phyloP scores from a whole-genome alignment of 306 rosid genomes.

The Acacia melanoxylon region DNA sequence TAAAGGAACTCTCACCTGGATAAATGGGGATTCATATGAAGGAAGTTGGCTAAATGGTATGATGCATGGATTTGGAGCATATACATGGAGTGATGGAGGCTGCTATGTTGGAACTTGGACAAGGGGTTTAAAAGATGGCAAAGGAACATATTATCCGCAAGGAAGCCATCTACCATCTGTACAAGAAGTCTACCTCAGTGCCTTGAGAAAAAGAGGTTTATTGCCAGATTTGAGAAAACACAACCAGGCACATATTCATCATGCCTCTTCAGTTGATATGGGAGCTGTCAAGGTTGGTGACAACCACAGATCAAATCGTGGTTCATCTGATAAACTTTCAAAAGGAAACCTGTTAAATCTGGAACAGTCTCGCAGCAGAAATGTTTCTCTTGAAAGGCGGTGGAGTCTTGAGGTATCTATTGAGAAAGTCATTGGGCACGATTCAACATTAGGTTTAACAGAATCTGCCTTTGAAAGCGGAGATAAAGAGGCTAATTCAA shows the following conservation, averaged over 20 bases:
- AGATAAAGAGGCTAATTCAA: conserved; percentile 47
- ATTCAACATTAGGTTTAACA: conserved; percentile 48
- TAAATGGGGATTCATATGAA: conserved; percentile 84
- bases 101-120: conserved; percentile 99
- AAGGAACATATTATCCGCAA: conserved; percentile 89
- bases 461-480: conserved; percentile 49
- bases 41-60: conserved; percentile 94
- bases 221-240: conserved; percentile 86
- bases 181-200: conserved; percentile 89
- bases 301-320: conserved; percentile 56
- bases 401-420: conserved; percentile 99
- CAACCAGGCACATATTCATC: conserved; percentile 77
- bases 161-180: conserved; percentile 81
- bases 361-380: conserved; percentile 72
- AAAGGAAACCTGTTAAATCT: conserved; percentile 74
- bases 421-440: conserved; percentile 79
- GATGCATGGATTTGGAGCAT: conserved; percentile 96
- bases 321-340: conserved; percentile 57
- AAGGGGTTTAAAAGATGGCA: conserved; percentile 89
- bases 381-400: conserved; percentile 90
- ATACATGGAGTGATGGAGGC: conserved; percentile 94
- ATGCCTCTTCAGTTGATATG: conserved; percentile 72
- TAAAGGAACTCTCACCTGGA: conserved; percentile 96
- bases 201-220: conserved; percentile 91
- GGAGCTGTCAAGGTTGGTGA: conserved; percentile 61